Conservation (phyloP, 805 yeast species). For the Hanseniaspora valbyensis region DNA sequence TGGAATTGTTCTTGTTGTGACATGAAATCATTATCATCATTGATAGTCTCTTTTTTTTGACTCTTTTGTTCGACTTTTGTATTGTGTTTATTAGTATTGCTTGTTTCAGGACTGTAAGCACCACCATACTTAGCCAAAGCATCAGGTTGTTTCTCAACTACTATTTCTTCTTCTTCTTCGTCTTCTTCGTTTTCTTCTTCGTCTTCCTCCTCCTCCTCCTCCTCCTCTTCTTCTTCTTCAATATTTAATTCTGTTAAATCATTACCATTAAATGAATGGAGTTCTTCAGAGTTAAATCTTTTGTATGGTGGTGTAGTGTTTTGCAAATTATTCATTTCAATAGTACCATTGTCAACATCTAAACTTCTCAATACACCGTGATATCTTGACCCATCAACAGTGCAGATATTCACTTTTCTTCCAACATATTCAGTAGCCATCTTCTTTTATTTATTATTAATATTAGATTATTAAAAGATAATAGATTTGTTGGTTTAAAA, state of each 20-base stretch:
- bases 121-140: slow-evolving; percentile 16
- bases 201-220: slow-evolving; percentile 23
- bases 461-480: too few species aligned
- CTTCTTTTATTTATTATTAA: not conserved
- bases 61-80: not conserved
- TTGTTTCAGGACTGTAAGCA: not conserved
- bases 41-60: not conserved
- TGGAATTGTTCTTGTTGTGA: slow-evolving; percentile 11
- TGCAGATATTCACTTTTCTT: slow-evolving; percentile 1
- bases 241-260: slow-evolving; percentile 86
- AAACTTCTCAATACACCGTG: slow-evolving; percentile 85
- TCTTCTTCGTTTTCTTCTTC: not conserved
- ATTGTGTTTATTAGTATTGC: not conserved
- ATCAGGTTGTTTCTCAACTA: slow-evolving; percentile 14
- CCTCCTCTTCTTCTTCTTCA: slow-evolving; percentile 40
- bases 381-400: slow-evolving; percentile 40
- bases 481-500: too few species aligned
- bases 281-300: slow-evolving; percentile 31
- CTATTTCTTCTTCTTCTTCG: slow-evolving; percentile 12
- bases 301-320: slow-evolving; percentile 50
- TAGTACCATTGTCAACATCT: slow-evolving; percentile 10
- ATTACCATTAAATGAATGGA: slow-evolving; percentile 76
- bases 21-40: not conserved
- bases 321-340: slow-evolving; percentile 62
- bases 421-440: slow-evolving; percentile 3